These are phyloP conservation scores for Dryas integrifolia DNA, from an alignment of 331 rosid genomes.

Conservation along the genomic window DNA sequence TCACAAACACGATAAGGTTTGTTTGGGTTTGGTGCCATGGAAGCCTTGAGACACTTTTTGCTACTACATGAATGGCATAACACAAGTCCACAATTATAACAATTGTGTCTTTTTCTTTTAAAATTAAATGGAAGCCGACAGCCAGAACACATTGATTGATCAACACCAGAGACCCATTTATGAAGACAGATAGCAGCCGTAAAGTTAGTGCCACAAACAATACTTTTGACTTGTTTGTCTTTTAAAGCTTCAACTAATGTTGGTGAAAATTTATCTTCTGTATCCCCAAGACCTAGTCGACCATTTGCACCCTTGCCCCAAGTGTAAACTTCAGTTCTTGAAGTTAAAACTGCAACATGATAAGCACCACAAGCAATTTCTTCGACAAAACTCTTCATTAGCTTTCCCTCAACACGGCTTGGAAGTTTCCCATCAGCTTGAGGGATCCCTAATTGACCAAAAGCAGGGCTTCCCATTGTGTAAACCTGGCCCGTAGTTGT, in stretches of 20 bases:
- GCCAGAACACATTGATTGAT: conserved; percentile 42
- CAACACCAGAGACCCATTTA: conserved; percentile 38
- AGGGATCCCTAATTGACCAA: conserved; percentile 39
- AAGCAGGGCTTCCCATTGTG: conserved; percentile 46
- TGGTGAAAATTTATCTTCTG: conserved; percentile 34
- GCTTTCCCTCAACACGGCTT: conserved; percentile 36
- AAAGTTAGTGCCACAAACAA: conserved; percentile 37
- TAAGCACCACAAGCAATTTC: conserved; percentile 47
- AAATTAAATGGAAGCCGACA: conserved; percentile 44
- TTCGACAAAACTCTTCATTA: conserved; percentile 36
- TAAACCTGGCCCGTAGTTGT: conserved; percentile 40
- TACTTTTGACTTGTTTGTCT: conserved; percentile 42
- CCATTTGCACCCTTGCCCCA: conserved; percentile 58
- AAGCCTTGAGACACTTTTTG: conserved; percentile 38
- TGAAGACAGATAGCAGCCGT: conserved; percentile 46
- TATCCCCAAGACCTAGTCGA: conserved; percentile 43
- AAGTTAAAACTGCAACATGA: conserved; percentile 47
- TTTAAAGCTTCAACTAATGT: conserved; percentile 42
- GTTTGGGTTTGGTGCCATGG: conserved; percentile 41
- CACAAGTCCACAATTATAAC: conserved; percentile 47
- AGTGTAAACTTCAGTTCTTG: conserved; percentile 45
- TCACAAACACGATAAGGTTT: conserved; percentile 48
- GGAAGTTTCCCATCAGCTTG: conserved; percentile 41
- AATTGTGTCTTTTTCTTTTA: conserved; percentile 45
- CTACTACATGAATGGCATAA: conserved; percentile 44